A percentile compares a stretch with the other conserved stretches of the same genome.
These are phyloP conservation scores for Penicillium sp. DNA, from an alignment of 2,329 filamentous ascomycete genomes.

Conservation along the genomic window DNA sequence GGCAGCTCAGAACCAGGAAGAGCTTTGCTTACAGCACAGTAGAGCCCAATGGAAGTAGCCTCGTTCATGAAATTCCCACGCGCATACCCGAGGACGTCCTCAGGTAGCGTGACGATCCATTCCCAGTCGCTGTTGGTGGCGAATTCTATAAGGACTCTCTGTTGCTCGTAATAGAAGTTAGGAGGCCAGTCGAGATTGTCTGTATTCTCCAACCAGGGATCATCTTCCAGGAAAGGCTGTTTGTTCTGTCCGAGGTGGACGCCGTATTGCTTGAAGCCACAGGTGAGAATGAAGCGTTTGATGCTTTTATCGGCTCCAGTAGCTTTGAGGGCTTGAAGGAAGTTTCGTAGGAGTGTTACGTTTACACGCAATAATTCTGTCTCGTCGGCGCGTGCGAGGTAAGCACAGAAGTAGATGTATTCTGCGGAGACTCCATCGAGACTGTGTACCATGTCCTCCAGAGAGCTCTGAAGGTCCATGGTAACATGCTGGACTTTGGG, in stretches of 20 bases:
- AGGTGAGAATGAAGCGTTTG: conserved; percentile 49
- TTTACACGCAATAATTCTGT: not conserved
- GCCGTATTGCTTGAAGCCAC: conserved; percentile 52
- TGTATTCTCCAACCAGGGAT: conserved; percentile 40
- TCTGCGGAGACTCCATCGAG: conserved; percentile 36
- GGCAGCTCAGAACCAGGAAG: conserved; percentile 29
- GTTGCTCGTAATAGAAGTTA: conserved; percentile 53
- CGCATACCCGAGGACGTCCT: conserved; percentile 46
- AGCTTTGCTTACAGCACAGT: conserved; percentile 30
- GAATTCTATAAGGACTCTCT: conserved; percentile 41
- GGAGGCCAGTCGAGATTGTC: conserved; percentile 34
- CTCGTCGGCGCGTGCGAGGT: conserved; percentile 34
- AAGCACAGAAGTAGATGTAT: conserved; percentile 45
- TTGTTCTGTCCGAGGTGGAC: conserved; percentile 50
- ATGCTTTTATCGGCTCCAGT: conserved; percentile 42
- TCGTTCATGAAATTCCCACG: conserved; percentile 44
- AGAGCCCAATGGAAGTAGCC: conserved; percentile 40
- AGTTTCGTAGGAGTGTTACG: conserved; percentile 6
- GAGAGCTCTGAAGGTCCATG: conserved; percentile 36
- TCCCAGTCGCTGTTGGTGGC: conserved; percentile 32
- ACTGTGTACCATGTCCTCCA: conserved; percentile 37
- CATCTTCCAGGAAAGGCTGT: conserved; percentile 47
- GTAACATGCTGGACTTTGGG: conserved; percentile 37
- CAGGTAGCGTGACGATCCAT: conserved; percentile 45
- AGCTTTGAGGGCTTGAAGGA: conserved; percentile 31